Evolutionary conservation across 139 green algal genomes (phyloP).

Genomic region (Chlorella sp.): DNA sequence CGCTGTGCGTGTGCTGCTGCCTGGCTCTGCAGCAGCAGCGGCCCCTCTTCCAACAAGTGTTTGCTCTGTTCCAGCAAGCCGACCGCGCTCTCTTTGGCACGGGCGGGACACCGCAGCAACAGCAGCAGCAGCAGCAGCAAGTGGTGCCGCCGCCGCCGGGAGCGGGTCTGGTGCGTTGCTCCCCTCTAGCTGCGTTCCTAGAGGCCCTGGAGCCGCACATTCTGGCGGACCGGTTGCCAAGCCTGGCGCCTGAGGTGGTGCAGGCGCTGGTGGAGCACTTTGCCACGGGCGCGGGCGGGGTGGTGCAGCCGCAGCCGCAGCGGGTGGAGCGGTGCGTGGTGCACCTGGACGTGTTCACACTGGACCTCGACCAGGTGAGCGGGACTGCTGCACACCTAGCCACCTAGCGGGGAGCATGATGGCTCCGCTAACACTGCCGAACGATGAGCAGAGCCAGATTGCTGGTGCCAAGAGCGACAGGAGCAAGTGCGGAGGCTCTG

Average conservation of each 20-base stretch:
- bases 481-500: background rate
- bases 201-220: slow-evolving; percentile 48
- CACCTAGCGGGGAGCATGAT: too few relatives aligned
- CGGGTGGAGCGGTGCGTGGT: slow-evolving; percentile 80
- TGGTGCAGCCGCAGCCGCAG: slow-evolving; percentile 3
- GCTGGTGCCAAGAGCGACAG: background rate
- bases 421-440: too few relatives aligned
- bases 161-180: background rate
- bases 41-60: slow-evolving; percentile 1
- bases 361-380: slow-evolving; percentile 86
- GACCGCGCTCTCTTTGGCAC: too few relatives aligned
- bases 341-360: slow-evolving; percentile 70
- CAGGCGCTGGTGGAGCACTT: slow-evolving; percentile 3
- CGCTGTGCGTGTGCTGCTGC: background rate
- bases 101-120: too few relatives aligned
- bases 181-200: slow-evolving; percentile 32
- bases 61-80: slow-evolving; percentile 12
- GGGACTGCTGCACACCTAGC: too few relatives aligned
- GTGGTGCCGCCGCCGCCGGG: background rate
- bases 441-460: too few relatives aligned
- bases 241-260: slow-evolving; percentile 62
- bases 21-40: background rate
- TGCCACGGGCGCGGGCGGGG: background rate
- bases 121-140: background rate
- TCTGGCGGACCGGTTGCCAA: slow-evolving; percentile 41